phyloP scores from a whole-genome alignment of 2,329 filamentous ascomycete species.

The Chalara sp. region DNA sequence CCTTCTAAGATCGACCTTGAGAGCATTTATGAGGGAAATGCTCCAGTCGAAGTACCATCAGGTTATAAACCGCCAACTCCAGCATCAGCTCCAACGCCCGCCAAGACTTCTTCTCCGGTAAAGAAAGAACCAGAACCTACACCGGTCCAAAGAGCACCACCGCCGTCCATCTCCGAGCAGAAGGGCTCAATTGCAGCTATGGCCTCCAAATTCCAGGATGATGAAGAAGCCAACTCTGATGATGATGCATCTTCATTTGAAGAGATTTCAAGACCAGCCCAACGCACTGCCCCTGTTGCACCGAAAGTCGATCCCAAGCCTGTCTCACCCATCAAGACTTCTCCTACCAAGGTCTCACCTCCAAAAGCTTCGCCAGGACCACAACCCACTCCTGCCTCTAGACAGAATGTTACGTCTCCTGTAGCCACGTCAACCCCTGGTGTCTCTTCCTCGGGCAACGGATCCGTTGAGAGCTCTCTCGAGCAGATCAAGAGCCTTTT shows the following conservation, averaged over 20 bases:
- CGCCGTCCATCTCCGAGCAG: conserved; percentile 74
- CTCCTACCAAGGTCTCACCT: conserved; percentile 17
- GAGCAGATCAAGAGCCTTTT: conserved; percentile 72
- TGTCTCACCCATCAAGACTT: conserved; percentile 34
- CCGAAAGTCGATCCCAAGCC: conserved; percentile 36
- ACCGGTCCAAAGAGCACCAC: conserved; percentile 42
- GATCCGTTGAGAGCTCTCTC: conserved; percentile 57
- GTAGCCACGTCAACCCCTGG: conserved; percentile 24
- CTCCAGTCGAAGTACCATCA: conserved; percentile 67
- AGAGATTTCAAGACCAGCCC: conserved; percentile 69
- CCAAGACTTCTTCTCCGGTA: conserved; percentile 32
- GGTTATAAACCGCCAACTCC: conserved; percentile 56
- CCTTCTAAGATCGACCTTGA: conserved; percentile 92
- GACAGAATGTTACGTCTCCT: conserved; percentile 26
- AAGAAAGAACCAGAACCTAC: conserved; percentile 48
- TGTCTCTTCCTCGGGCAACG: conserved; percentile 24
- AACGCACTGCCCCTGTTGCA: conserved; percentile 41
- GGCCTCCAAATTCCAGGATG: conserved; percentile 80
- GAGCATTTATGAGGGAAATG: conserved; percentile 79
- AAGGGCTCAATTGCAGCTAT: conserved; percentile 79
- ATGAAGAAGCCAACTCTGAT: conserved; percentile 51
- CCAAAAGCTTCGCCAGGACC: conserved; percentile 26
- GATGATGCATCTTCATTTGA: conserved; percentile 72
- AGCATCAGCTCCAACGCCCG: conserved; percentile 36
- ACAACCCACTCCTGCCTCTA: conserved; percentile 16